These are phyloP conservation scores for Coemansia sp. DNA, from an alignment of 192 early-diverging fungal genomes.

Conservation along the genomic window DNA sequence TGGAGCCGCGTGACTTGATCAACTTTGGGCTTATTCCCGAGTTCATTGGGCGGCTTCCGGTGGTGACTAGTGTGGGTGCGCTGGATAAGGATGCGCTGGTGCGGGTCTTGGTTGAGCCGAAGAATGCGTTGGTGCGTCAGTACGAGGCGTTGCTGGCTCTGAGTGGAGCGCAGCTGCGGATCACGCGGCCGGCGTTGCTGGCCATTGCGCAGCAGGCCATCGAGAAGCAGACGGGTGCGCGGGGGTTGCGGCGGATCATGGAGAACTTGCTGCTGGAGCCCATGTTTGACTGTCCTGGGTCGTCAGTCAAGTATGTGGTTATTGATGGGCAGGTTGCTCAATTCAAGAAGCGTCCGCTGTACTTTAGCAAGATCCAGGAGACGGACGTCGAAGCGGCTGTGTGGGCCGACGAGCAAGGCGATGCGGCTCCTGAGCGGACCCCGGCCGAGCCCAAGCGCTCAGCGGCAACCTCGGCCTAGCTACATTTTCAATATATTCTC, in stretches of 20 bases:
- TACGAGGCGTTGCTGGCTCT: conserved; percentile 68
- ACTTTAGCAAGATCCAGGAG: conserved; percentile 52
- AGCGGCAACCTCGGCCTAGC: conserved; percentile 2
- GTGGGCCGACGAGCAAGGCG: conserved; percentile 34
- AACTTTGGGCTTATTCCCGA: conserved; percentile 87
- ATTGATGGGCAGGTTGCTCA: conserved; percentile 61
- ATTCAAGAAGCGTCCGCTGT: conserved; percentile 57
- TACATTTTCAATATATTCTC: background rate
- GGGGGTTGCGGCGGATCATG: conserved; percentile 83
- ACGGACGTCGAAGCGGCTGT: conserved; percentile 47
- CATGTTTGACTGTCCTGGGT: conserved; percentile 74
- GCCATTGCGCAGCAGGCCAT: conserved; percentile 68
- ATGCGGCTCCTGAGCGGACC: background rate
- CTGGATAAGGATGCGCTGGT: conserved; percentile 63
- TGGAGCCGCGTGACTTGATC: conserved; percentile 72
- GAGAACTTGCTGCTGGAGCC: conserved; percentile 72
- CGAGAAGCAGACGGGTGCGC: conserved; percentile 79
- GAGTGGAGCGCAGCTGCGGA: conserved; percentile 62
- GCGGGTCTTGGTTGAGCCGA: conserved; percentile 72
- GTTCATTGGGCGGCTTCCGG: conserved; percentile 84
- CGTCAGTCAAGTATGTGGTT: conserved; percentile 65
- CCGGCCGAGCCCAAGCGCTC: conserved; percentile 5
- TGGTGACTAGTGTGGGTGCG: conserved; percentile 68
- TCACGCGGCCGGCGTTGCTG: conserved; percentile 63
- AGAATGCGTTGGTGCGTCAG: conserved; percentile 76